Conservation (phyloP, 2,329 filamentous ascomycete genomes). For the Xylariaceae sp. region DNA sequence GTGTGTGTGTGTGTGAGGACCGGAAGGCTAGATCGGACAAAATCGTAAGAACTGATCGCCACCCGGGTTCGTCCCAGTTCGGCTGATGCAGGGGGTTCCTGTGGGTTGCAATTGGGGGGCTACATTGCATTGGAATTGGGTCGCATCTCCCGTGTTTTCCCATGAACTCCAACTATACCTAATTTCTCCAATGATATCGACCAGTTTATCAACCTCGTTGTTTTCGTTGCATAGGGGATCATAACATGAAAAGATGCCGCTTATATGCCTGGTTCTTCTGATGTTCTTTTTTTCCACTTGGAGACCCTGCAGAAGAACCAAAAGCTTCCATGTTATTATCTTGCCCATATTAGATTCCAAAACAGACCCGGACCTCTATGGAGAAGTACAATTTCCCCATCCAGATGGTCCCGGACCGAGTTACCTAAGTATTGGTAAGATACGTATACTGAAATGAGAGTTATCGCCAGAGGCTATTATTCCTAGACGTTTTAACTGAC, state of each 20-base stretch:
- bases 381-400: not conserved
- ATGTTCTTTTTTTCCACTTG: not conserved
- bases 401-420: not conserved
- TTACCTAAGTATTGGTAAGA: not conserved
- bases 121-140: not conserved
- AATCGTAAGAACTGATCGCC: conserved; percentile 25
- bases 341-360: conserved; percentile 20
- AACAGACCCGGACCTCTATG: not conserved
- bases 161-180: conserved; percentile 20
- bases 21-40: conserved; percentile 23
- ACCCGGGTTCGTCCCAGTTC: conserved; percentile 14
- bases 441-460: too few species aligned
- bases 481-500: not conserved
- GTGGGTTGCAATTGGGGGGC: too few species aligned
- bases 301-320: conserved; percentile 8
- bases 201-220: conserved; percentile 2
- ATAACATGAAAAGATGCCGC: conserved; percentile 17
- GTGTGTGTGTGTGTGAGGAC: not conserved
- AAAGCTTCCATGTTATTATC: conserved; percentile 16
- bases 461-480: too few species aligned
- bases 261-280: conserved; percentile 23
- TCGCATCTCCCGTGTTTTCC: conserved; percentile 35
- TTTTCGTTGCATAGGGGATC: conserved; percentile 30
- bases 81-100: conserved; percentile 9
- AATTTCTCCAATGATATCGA: conserved; percentile 14